Evolutionary conservation across 2,329 filamentous ascomycete species (phyloP).

Genomic region (Thielaviopsis euricoi): DNA sequence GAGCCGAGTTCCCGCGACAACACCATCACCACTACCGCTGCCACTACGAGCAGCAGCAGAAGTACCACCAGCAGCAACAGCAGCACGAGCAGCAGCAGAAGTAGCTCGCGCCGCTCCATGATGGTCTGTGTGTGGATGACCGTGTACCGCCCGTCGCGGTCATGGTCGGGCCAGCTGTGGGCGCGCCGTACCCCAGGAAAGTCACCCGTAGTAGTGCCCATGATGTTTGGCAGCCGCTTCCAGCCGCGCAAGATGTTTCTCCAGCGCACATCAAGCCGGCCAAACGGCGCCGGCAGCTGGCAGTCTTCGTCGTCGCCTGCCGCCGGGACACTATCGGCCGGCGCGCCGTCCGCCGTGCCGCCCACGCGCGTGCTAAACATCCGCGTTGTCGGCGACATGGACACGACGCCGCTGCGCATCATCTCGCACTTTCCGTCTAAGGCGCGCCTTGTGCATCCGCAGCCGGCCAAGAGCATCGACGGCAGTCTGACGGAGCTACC

Average conservation of each 20-base stretch:
- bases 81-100: too few relatives aligned
- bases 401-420: slow-evolving; percentile 6
- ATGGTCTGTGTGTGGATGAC: slow-evolving; percentile 14
- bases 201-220: slow-evolving; percentile 11
- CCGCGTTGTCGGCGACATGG: slow-evolving; percentile 8
- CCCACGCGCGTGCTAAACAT: slow-evolving; percentile 2
- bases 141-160: slow-evolving; percentile 7
- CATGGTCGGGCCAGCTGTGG: slow-evolving; percentile 6
- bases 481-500: slow-evolving; percentile 9
- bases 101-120: slow-evolving; percentile 6
- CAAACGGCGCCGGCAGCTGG: not conserved
- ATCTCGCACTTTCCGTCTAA: slow-evolving; percentile 11
- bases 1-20: not conserved
- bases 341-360: not conserved
- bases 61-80: too few relatives aligned
- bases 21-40: slow-evolving; percentile 1
- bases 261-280: slow-evolving; percentile 6
- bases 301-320: not conserved
- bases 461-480: slow-evolving; percentile 5
- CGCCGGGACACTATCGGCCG: not conserved
- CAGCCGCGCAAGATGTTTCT: slow-evolving; percentile 12
- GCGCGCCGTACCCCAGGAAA: slow-evolving; percentile 9
- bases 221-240: slow-evolving; percentile 12
- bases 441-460: slow-evolving; percentile 7
- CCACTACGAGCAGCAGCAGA: too few relatives aligned